A percentile compares a stretch with the other conserved stretches of the same genome.
phyloP scores from a whole-genome alignment of 164 flowering plant genomes.

The Taxillus chinensis region DNA sequence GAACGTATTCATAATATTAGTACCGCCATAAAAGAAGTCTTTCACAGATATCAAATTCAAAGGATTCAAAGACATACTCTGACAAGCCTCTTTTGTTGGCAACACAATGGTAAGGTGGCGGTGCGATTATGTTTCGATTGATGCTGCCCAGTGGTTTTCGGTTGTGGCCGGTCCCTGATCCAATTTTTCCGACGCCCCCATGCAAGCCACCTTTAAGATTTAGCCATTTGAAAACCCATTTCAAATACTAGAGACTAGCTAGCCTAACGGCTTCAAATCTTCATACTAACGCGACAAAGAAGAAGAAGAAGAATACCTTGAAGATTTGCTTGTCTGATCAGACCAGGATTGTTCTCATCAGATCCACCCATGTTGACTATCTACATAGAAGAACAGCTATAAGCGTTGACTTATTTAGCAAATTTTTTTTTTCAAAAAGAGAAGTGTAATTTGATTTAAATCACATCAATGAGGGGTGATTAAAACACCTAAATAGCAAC shows the following conservation, averaged over 20 bases:
- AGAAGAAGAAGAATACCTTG: conserved; percentile 25
- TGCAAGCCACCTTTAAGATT: conserved; percentile 16
- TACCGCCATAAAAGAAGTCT: background rate
- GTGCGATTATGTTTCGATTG: conserved; percentile 42
- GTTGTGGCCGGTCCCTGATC: conserved; percentile 28
- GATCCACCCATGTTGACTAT: conserved; percentile 48
- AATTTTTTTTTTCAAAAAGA: background rate
- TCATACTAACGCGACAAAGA: background rate
- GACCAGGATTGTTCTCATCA: conserved; percentile 59
- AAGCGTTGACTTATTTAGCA: background rate
- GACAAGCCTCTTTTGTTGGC: conserved; percentile 42
- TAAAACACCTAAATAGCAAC: background rate
- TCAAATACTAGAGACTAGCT: conserved; percentile 1
- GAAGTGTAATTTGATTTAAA: background rate
- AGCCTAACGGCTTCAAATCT: background rate
- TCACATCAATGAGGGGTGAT: background rate
- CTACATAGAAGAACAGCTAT: conserved; percentile 12
- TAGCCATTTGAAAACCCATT: conserved; percentile 1
- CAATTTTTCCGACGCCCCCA: conserved; percentile 30
- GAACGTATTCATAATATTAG: background rate
- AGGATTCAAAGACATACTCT: conserved; percentile 30
- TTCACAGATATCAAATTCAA: background rate
- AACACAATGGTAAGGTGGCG: conserved; percentile 45
- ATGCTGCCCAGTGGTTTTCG: conserved; percentile 67
- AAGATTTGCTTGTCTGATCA: conserved; percentile 24